Evolutionary conservation across 1,284 basidiomycete genomes (phyloP).

Genomic region (Farysia itapuensis): DNA sequence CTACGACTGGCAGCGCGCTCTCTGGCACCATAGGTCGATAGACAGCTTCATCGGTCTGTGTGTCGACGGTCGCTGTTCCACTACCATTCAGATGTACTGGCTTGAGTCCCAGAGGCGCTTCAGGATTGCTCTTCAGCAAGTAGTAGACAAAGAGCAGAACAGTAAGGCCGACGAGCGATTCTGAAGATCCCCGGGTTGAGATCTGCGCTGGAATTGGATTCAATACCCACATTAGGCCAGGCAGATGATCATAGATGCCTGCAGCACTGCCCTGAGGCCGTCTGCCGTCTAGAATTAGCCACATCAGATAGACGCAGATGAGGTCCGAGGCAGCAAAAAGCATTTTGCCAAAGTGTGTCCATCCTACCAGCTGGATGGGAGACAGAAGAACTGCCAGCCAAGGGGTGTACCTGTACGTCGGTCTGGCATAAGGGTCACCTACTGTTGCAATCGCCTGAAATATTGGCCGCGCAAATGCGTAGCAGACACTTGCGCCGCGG

Average conservation of each 20-base stretch:
- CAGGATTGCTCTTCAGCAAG: conserved; percentile 45
- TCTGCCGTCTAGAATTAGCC: conserved; percentile 65
- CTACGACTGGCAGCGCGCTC: conserved; percentile 18
- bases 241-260: conserved; percentile 39
- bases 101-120: conserved; percentile 24
- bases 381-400: conserved; percentile 79
- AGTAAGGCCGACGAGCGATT: conserved; percentile 79
- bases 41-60: background rate
- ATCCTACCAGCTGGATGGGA: conserved; percentile 70
- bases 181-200: conserved; percentile 91
- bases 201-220: conserved; percentile 95
- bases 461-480: conserved; percentile 28
- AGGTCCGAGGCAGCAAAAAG: conserved; percentile 85
- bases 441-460: conserved; percentile 44
- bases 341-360: conserved; percentile 70
- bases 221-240: conserved; percentile 73
- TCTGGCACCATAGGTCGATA: conserved; percentile 31
- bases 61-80: too few relatives aligned
- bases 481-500: conserved; percentile 19
- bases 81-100: background rate
- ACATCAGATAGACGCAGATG: conserved; percentile 76
- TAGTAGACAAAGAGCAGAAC: conserved; percentile 72
- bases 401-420: conserved; percentile 96
- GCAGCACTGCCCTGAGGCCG: conserved; percentile 15
- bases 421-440: conserved; percentile 81